A percentile compares a stretch with the other conserved stretches of the same genome.
Conservation (phyloP, 2,329 filamentous ascomycete species). For the Diaporthe vexans region DNA sequence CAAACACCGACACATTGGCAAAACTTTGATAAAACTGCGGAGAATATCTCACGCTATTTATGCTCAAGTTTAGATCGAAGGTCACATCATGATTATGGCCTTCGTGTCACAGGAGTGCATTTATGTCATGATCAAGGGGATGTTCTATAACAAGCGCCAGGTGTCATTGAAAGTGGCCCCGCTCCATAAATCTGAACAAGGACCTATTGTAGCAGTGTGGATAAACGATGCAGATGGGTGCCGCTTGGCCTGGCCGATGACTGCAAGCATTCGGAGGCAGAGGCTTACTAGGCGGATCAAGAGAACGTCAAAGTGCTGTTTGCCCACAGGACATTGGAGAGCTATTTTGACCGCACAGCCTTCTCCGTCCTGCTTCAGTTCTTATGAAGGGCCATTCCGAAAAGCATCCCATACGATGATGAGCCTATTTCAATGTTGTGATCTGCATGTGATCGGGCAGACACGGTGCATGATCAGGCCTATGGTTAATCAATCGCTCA, state of each 20-base stretch:
- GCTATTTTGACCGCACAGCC: too few relatives aligned
- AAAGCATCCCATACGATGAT: neutral
- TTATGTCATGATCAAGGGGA: too few relatives aligned
- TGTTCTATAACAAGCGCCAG: neutral
- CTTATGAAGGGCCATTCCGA: too few relatives aligned
- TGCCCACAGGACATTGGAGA: too few relatives aligned
- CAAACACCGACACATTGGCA: neutral
- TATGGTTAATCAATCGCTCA: neutral
- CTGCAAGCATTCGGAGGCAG: too few relatives aligned
- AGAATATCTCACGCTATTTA: neutral
- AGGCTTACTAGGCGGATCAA: neutral
- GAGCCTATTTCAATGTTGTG: neutral
- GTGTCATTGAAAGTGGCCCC: conserved; percentile 15
- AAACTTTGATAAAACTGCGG: too few relatives aligned
- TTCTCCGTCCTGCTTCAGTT: neutral
- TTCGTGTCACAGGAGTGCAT: neutral
- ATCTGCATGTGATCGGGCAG: neutral
- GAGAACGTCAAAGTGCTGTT: neutral
- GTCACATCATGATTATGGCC: too few relatives aligned
- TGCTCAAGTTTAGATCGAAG: too few relatives aligned
- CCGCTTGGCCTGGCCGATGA: neutral
- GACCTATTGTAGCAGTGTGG: neutral
- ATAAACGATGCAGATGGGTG: neutral
- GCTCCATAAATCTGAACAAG: neutral
- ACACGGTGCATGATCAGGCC: too few relatives aligned